Base-by-base conservation (phyloP, 768 basidiomycete genomes). In the Crepidotus variabilis region DNA sequence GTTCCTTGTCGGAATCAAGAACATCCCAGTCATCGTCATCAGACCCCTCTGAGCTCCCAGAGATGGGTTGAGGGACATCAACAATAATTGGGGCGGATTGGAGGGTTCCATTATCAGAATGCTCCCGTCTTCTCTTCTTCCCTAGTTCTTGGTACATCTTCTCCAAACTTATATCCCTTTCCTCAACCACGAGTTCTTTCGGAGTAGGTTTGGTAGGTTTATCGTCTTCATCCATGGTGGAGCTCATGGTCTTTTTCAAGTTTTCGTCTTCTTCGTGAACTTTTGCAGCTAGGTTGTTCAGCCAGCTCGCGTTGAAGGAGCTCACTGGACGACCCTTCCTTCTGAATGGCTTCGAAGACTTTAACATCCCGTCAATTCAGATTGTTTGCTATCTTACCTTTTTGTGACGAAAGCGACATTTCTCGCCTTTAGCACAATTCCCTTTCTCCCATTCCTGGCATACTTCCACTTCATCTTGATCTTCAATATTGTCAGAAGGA, bases 391-490 rank as follows among this genome's bases (percentile, higher is more conserved):
- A 20, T 43, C 13, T n/a, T 24, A 50, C 47, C 22, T 47, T 46
- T 43, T 46, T 28, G 21, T 55, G 54, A 24, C 47, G 47, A 55
- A 55, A 55, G 11, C 54, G 54, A 2, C 54, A 55, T 23, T 55
- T 56, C 43, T 56, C 50, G 2, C 55, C 55, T 20, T 56, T 56
- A 39, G 23, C 24, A 14, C 55, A 56, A 9, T 21, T 56, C 20
- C 55, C 55, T 23, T 16, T 28, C 36, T 47, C 11, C 55, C 55
- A 56, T 51, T 28, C 55, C n/a, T 56, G 9, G 8, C 55, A 56
- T 39, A 50, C n/a, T 45, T 56, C 32, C 11, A 22, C 18, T 22
- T 45, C 55, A 6, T 35, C 47, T 5, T n/a, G 18, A 22, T 34
- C 20, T 20, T 56, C 49, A 24, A 36, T 33, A 48, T 33, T 18